Evolutionary conservation across 108 stramenopile genomes (phyloP).

Genomic region (Aurantiochytrium sp.): DNA sequence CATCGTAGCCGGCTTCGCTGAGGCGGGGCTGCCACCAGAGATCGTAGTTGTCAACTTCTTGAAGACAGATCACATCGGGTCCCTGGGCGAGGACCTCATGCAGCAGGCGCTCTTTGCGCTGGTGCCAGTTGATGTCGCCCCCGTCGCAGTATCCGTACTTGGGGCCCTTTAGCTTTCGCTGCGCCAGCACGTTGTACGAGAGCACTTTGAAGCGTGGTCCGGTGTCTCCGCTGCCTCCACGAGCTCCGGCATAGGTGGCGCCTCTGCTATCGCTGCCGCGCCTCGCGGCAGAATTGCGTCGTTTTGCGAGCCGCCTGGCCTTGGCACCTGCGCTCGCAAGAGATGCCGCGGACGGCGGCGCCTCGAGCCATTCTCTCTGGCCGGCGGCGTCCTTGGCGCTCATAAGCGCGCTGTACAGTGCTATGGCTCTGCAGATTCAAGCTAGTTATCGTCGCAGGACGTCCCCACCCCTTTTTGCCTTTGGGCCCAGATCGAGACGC

Average conservation of each 20-base stretch:
- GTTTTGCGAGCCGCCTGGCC: no score
- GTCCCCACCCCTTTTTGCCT: no score
- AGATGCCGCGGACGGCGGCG: no score
- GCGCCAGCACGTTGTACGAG: slow-evolving; percentile 9
- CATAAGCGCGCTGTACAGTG: no score
- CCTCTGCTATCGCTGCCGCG: neutral
- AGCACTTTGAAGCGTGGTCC: neutral
- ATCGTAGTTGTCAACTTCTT: slow-evolving; percentile 51
- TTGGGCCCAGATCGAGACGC: no score
- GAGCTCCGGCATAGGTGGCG: neutral
- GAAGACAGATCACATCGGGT: slow-evolving; percentile 48
- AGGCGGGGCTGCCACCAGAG: slow-evolving; percentile 55
- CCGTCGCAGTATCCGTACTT: slow-evolving; percentile 3
- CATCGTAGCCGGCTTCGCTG: slow-evolving; percentile 47
- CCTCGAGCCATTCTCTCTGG: no score
- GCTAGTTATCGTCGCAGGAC: no score
- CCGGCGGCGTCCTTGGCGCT: no score
- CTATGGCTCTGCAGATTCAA: no score
- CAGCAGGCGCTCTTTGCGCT: neutral
- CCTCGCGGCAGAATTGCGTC: neutral
- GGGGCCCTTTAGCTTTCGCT: neutral
- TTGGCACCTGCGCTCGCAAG: no score
- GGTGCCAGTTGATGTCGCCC: neutral
- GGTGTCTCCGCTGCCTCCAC: neutral
- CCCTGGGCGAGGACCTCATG: neutral